These are phyloP conservation scores for Cladosporium oxysporum DNA, from an alignment of 2,329 filamentous ascomycete genomes.

Conservation along the genomic window DNA sequence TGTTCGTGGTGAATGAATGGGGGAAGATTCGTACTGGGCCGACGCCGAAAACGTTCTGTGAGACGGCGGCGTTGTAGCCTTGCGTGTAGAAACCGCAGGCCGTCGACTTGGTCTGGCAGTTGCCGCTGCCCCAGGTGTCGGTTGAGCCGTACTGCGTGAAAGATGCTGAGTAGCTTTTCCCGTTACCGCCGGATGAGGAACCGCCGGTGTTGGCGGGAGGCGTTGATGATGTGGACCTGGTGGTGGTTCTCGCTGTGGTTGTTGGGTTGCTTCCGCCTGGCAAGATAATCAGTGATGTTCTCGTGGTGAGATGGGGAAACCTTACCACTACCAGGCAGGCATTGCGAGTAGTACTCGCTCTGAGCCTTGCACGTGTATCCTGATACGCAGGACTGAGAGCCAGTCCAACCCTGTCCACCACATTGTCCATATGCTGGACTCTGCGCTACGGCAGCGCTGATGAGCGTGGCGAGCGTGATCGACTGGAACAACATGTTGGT, in stretches of 20 bases:
- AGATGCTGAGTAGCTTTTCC: constrained; percentile 31
- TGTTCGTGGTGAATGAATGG: not conserved
- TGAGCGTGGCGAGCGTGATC: constrained; percentile 1
- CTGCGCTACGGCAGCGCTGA: not conserved
- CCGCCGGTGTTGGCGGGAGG: constrained; percentile 13
- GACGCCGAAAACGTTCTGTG: constrained; percentile 43
- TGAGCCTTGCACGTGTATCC: constrained; percentile 26
- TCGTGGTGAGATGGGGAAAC: not conserved
- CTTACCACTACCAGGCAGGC: constrained; percentile 22
- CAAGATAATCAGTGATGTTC: not conserved
- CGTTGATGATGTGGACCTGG: constrained; percentile 21
- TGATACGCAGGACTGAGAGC: constrained; percentile 26
- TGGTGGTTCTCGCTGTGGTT: constrained; percentile 12
- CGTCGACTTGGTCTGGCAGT: constrained; percentile 41
- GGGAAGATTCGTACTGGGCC: constrained; percentile 26
- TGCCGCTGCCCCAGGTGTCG: constrained; percentile 37
- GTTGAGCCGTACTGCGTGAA: constrained; percentile 41
- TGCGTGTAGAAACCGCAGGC: constrained; percentile 41
- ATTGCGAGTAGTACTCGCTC: constrained; percentile 31
- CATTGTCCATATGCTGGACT: constrained; percentile 27
- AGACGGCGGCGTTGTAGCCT: constrained; percentile 42
- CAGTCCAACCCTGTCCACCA: constrained; percentile 27
- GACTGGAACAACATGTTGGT: not conserved
- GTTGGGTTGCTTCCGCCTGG: constrained; percentile 7
- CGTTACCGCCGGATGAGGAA: constrained; percentile 6